Evolutionary conservation across 768 basidiomycete species (phyloP), one percentile per base, ranked within the genome.

Genomic region (Gelatoporia subvermispora): DNA sequence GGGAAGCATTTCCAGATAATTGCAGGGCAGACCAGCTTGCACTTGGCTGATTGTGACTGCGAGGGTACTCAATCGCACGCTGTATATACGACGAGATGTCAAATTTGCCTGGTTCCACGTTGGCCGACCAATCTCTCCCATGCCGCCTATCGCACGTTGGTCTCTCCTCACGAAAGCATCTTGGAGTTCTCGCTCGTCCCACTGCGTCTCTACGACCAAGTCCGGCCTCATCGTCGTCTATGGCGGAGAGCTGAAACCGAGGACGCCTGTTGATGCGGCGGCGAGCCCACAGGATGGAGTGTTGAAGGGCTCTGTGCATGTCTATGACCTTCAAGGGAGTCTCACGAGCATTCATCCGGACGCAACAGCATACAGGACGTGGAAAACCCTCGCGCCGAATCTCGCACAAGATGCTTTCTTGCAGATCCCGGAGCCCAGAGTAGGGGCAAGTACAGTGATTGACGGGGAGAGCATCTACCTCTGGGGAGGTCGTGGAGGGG

Each of bases 401-500:
- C 38, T n/a, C 41, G 41, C 23, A 15, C 16, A 46, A 11, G 17
- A 23, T 36, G 21, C 35, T 8, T 9, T 31, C 0, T 39, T 41
- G 16, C 17, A 45, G 50, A 18, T 41, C 48, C 61, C 48, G 40
- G 54, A 73, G 38, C 73, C 57, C 23, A 51, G 54, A 24, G 57
- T 58, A 1, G 57, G 57, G 13, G 51, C 57, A 20, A 45, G 51
- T 10, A 42, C 49, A 18, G 50, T 58, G 1, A 46, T 45, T 47
- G 36, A 47, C 15, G 47, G 45, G 20, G 45, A 45, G 13, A 38
- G 44, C n/a, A n/a, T 58, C 16, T 58, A 73, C 52, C 41, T 75
- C 38, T 78, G 74, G 68, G 75, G 74, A 3, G 74, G 76, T 3
- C 65, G 75, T 16, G 72, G 72, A 1, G 74, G 72, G 2, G 54